These are phyloP conservation scores for Oryza rufipogon DNA, from an alignment of 176 grass and related monocot species.

Conservation along the genomic window DNA sequence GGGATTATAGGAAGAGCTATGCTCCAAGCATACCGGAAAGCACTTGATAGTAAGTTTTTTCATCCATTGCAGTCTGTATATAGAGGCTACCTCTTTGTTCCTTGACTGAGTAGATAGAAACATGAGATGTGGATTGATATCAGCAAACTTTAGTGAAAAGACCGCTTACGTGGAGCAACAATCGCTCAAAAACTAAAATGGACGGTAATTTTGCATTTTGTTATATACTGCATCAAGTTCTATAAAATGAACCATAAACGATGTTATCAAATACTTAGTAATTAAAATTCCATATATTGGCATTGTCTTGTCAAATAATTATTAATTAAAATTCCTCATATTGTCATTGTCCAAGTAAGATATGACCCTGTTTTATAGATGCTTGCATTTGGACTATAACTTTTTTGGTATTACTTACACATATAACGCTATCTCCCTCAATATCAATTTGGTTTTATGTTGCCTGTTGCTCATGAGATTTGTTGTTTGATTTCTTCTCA, in stretches of 20 bases:
- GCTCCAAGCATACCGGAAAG: slow-evolving; percentile 89
- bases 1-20: slow-evolving; percentile 87
- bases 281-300: not conserved
- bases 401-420: not conserved
- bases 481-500: slow-evolving; percentile 4
- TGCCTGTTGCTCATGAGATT: not conserved
- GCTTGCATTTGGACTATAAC: slow-evolving; percentile 12
- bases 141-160: not conserved
- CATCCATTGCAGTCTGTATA: not conserved
- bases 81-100: not conserved
- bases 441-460: not conserved
- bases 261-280: not conserved
- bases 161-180: slow-evolving; percentile 1
- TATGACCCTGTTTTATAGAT: not conserved
- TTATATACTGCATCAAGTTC: not conserved
- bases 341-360: not conserved
- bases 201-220: not conserved
- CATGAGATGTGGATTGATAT: not conserved
- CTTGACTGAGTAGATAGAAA: slow-evolving; percentile 3
- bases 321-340: not conserved
- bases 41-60: slow-evolving; percentile 77
- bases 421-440: not conserved
- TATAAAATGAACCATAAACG: not conserved
- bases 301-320: slow-evolving; percentile 2
- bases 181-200: not conserved